Base-by-base conservation (phyloP, 1,284 basidiomycete species). In the Termitomyces sp. region DNA sequence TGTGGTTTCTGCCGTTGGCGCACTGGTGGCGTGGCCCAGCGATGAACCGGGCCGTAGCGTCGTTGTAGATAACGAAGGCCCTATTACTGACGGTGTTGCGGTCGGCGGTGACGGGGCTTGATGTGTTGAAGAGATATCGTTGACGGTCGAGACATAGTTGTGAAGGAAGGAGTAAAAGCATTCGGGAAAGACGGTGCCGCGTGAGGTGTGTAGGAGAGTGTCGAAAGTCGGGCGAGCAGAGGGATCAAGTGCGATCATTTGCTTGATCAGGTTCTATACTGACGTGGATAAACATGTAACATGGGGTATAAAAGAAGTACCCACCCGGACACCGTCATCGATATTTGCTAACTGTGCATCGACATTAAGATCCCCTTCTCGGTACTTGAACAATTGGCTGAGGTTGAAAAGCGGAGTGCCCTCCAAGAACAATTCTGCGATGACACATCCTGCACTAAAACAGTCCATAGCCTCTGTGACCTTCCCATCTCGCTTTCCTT, bases 401-500 rank as follows among this genome's bases (percentile, higher is more conserved):
- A 99, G 77, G 0, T 92, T 96, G 73, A 99, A 99, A 35, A 97
- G 79, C 1, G 92, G 91, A 0, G 91, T 84, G 0, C 97, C 97
- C 66, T 99, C 97, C 39, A 95, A 78, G 76, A 97, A 99, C 55
- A 99, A 79, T 70, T 99, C 97, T 0, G 95, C 93, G 31, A 99
- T 83, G 14, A 98, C 95, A 67, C 96, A 99, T 30, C 97, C 97
- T 0, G 86, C 82, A 56, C 93, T 93, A 66, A 99, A 99, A 48
- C 96, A 91, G 67, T 99, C 97, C 97, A 99, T 99, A 3, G 91
- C 80, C 69, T 99, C 94, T 0, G 92, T 94, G 19, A 99, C 86
- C 60, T 80, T 86, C 5, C 86, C 88, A 56, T 95, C 88, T 56
- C 78, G 72, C 60, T 72, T 72, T 16, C 77, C 75, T 52, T 74